phyloP scores from a whole-genome alignment of 805 yeast genomes.

The Cyberlindnera petersonii region DNA sequence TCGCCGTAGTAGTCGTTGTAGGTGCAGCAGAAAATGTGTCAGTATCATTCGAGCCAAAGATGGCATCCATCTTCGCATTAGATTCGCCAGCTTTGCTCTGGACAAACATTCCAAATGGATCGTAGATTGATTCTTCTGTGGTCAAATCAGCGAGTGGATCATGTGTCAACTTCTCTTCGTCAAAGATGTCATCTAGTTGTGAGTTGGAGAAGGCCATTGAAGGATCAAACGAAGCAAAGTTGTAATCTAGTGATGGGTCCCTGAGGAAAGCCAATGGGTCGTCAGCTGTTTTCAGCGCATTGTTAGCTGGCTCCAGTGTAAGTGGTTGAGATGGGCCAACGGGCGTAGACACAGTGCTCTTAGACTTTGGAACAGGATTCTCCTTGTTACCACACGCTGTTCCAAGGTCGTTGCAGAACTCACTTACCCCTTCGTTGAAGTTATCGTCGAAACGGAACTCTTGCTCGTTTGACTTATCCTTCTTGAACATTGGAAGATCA shows the following conservation, averaged over 20 bases:
- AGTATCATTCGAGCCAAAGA: slow-evolving; percentile 1
- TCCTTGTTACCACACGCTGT: slow-evolving; percentile 80
- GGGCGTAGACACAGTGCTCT: slow-evolving; percentile 11
- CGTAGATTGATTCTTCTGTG: slow-evolving; percentile 55
- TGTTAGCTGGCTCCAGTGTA: slow-evolving; percentile 1
- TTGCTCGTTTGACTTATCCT: slow-evolving; percentile 11
- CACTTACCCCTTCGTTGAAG: slow-evolving; percentile 67
- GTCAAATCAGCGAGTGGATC: slow-evolving; percentile 43
- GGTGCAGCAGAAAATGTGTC: not conserved
- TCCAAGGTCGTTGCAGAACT: slow-evolving; percentile 71
- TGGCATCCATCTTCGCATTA: slow-evolving; percentile 1
- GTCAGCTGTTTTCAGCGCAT: slow-evolving; percentile 4
- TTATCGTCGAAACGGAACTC: slow-evolving; percentile 37
- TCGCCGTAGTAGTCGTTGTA: slow-evolving; percentile 1
- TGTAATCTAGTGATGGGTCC: slow-evolving; percentile 23
- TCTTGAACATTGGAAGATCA: slow-evolving; percentile 21
- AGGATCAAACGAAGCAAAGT: slow-evolving; percentile 43
- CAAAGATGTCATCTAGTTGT: slow-evolving; percentile 10
- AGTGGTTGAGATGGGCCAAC: not conserved
- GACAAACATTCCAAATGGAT: slow-evolving; percentile 40
- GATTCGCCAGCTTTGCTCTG: not conserved
- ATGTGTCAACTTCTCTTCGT: slow-evolving; percentile 17
- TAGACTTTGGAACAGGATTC: slow-evolving; percentile 56
- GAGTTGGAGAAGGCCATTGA: slow-evolving; percentile 43
- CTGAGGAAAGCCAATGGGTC: slow-evolving; percentile 47